Percentiles rank a stretch among this genome's conserved stretches.
These are phyloP conservation scores for Mortierella sp. DNA, from an alignment of 371 early-diverging fungal species.

Conservation along the genomic window DNA sequence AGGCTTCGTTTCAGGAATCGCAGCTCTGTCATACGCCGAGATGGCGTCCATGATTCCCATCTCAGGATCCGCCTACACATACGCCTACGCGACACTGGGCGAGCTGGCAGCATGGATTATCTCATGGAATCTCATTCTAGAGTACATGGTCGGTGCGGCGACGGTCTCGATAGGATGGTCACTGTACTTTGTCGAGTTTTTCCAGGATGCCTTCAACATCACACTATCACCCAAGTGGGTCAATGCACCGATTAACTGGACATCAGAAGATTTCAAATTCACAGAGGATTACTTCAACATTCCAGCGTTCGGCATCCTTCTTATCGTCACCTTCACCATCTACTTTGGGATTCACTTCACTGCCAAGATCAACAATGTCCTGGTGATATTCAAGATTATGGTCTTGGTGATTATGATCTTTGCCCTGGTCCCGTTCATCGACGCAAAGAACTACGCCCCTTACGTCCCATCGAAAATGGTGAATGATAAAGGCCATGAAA, in stretches of 20 bases:
- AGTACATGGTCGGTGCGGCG: conserved; percentile 85
- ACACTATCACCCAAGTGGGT: conserved; percentile 67
- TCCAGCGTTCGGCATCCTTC: conserved; percentile 78
- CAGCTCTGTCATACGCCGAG: conserved; percentile 87
- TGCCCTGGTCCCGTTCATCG: conserved; percentile 73
- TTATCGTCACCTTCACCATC: conserved; percentile 72
- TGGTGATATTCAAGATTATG: conserved; percentile 82
- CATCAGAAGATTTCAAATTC: conserved; percentile 59
- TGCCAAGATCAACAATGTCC: conserved; percentile 75
- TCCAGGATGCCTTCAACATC: conserved; percentile 69
- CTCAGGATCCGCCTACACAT: conserved; percentile 88
- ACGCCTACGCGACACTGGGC: conserved; percentile 88
- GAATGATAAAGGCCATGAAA: conserved; percentile 62
- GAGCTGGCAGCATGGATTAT: conserved; percentile 88
- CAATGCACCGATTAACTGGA: conserved; percentile 75
- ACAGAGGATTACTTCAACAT: conserved; percentile 78
- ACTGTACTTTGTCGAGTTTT: conserved; percentile 80
- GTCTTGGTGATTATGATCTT: conserved; percentile 88
- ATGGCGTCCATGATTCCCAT: conserved; percentile 89
- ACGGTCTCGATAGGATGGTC: conserved; percentile 84
- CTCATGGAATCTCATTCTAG: conserved; percentile 90
- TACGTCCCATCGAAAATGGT: conserved; percentile 67
- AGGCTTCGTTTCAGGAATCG: conserved; percentile 79
- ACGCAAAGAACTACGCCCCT: conserved; percentile 80
- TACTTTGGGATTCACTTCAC: conserved; percentile 82